phyloP scores from a whole-genome alignment of 2,329 filamentous ascomycete genomes.

The Epichloe sylvatica region DNA sequence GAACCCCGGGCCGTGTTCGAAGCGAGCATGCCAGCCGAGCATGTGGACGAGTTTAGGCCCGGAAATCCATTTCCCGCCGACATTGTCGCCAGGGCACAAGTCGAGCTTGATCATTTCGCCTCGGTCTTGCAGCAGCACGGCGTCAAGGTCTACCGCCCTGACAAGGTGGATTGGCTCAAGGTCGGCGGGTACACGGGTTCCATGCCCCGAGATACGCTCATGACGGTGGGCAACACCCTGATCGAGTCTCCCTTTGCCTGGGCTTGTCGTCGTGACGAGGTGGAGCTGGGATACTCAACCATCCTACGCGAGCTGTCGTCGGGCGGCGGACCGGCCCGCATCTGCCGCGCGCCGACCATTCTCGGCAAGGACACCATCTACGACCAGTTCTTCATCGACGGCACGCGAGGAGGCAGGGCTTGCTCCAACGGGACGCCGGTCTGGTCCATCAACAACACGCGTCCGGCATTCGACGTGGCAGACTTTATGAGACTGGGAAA shows the following conservation, averaged over 20 bases:
- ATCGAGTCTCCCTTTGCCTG: slow-evolving; percentile 20
- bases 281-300: slow-evolving; percentile 10
- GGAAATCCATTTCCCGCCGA: slow-evolving; percentile 10
- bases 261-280: slow-evolving; percentile 14
- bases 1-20: slow-evolving; percentile 12
- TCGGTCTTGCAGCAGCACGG: slow-evolving; percentile 11
- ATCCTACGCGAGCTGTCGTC: slow-evolving; percentile 4
- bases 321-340: neutral
- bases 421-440: neutral
- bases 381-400: slow-evolving; percentile 4
- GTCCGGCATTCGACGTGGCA: slow-evolving; percentile 20
- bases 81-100: slow-evolving; percentile 11
- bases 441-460: slow-evolving; percentile 20
- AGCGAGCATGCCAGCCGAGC: slow-evolving; percentile 9
- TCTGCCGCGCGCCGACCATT: slow-evolving; percentile 7
- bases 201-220: slow-evolving; percentile 20
- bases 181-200: slow-evolving; percentile 18
- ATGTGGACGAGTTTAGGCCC: slow-evolving; percentile 9
- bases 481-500: slow-evolving; percentile 22
- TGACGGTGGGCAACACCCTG: slow-evolving; percentile 18
- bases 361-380: slow-evolving; percentile 11
- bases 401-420: neutral
- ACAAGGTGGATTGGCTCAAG: slow-evolving; percentile 11
- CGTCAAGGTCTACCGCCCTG: slow-evolving; percentile 13
- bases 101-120: slow-evolving; percentile 14